Percentiles rank a stretch among this genome's conserved stretches.
These are phyloP conservation scores for Wickerhamiella brachini DNA, from an alignment of 805 yeast genomes.

Conservation along the genomic window DNA sequence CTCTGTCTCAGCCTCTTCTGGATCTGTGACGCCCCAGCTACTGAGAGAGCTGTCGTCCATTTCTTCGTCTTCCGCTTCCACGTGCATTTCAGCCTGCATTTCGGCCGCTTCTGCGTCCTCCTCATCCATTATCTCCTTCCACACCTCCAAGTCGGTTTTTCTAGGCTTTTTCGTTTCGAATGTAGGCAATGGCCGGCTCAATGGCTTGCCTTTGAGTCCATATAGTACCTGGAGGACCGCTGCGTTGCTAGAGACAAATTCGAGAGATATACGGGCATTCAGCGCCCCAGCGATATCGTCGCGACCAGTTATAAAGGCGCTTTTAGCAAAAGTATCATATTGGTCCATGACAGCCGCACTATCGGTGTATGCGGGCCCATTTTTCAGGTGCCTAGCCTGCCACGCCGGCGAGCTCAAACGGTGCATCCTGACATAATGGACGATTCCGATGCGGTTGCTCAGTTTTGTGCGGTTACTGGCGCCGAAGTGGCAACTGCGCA, in stretches of 20 bases:
- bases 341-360: slow-evolving; percentile 9
- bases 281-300: slow-evolving; percentile 20
- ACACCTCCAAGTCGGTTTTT: background rate
- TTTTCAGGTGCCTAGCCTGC: slow-evolving; percentile 5
- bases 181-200: background rate
- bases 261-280: slow-evolving; percentile 11
- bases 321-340: slow-evolving; percentile 18
- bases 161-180: background rate
- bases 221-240: slow-evolving; percentile 14
- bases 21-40: too few species aligned
- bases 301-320: slow-evolving; percentile 20
- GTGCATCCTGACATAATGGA: slow-evolving; percentile 7
- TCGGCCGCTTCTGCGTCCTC: background rate
- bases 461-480: slow-evolving; percentile 76
- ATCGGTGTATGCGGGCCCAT: slow-evolving; percentile 10
- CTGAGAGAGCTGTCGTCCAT: too few species aligned
- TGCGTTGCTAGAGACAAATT: slow-evolving; percentile 12
- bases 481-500: slow-evolving; percentile 54
- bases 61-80: too few species aligned
- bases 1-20: too few species aligned
- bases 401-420: background rate
- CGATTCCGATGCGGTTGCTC: slow-evolving; percentile 33
- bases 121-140: background rate
- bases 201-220: slow-evolving; percentile 4
- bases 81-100: too few species aligned